Evolutionary conservation across 352 stramenopile species (phyloP), one percentile per base, ranked within the genome.

Genomic region (Globisporangium iwayamae): DNA sequence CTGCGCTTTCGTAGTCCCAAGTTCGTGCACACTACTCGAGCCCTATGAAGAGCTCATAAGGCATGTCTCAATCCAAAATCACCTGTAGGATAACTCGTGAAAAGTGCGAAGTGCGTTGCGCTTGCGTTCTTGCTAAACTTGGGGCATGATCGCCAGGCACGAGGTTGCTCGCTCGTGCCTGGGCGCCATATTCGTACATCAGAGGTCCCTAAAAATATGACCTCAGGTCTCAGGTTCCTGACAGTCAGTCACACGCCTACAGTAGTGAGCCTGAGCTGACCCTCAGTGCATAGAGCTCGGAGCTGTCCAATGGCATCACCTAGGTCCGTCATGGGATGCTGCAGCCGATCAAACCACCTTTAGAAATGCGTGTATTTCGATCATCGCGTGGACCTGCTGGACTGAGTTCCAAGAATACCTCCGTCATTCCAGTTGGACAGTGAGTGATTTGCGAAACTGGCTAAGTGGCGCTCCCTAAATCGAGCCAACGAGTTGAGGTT

Each of bases 101-200:
- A 51, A 55, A 51, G 57, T 54, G 28, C 43, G 57, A 53, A 63
- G 51, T 56, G 46, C 57, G 43, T 45, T 53, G 43, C 43, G 13
- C n/a, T 45, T 25, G 14, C 46, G 46, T 63, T 63, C 28, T 20
- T 46, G 57, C 46, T 63, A 63, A 53, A 34, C 30, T 43, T 57
- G 51, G 51, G 51, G 11, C 25, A 28, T 28, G 25, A 28, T 28
- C 25, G 25, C 1, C 25, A 28, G 25, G 25, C 25, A 28, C 25
- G 25, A 28, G 25, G 25, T 28, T 28, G 25, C 25, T 28, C 1
- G 25, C 25, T 28, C 25, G 9, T 41, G 36, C 36, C 36, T 41
- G 36, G 8, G 36, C 36, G 4, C 36, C 36, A 41, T 41, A 16
- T 14, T 41, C 36, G 36, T 14, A 47, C 41, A 3, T n/a, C 5